Evolutionary conservation across 2,329 filamentous ascomycete genomes (phyloP), one percentile per base, ranked within the genome.

Genomic region (Epicoccum sorghinum): DNA sequence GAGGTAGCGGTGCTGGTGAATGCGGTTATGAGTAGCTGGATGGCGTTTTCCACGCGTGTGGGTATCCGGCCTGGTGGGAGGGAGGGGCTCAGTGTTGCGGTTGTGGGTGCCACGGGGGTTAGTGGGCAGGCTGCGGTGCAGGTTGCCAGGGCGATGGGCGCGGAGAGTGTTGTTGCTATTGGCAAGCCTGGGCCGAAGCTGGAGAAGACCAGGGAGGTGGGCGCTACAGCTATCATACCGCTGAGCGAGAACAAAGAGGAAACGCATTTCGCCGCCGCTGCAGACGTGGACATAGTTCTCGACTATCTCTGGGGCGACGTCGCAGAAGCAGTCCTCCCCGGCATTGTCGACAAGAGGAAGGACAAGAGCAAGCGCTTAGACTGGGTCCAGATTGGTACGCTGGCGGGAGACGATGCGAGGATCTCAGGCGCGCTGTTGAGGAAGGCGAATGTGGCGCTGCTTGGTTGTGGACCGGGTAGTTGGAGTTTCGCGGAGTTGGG

Each of bases 1-100:
- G 74, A 79, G 25, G 77, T 82, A n/a, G 84, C 84, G 0, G 82
- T 77, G 0, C 72, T 81, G 47, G 74, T 80, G 35, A 86, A 86
- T 57, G 83, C 83, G 0, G 81, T 79, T 24, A 78, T 83, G 75
- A 80, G 78, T 47, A 79, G 77, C 36, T 86, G 83, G 83, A 83
- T 86, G 82, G 83, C 82, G 4, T 70, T 86, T 32, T 75, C 72
- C 22, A 72, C 77, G 35, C 76, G 83, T 5, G 77, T 78, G 0
- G 59, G 54, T 2, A 38, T 64, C 9, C 59, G 70, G 5, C 67
- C 82, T 3, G 74, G 76, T 3, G 38, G 47, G 9, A 35, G 30
- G 2, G 40, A 66, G 18, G 69, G 73, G 4, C 85, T 82, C 62
- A 79, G 76, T 4, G 79, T 80, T 4, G 71, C 84, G 12, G 78